Conservation (phyloP, 805 yeast genomes). For the Candida nitratophila region DNA sequence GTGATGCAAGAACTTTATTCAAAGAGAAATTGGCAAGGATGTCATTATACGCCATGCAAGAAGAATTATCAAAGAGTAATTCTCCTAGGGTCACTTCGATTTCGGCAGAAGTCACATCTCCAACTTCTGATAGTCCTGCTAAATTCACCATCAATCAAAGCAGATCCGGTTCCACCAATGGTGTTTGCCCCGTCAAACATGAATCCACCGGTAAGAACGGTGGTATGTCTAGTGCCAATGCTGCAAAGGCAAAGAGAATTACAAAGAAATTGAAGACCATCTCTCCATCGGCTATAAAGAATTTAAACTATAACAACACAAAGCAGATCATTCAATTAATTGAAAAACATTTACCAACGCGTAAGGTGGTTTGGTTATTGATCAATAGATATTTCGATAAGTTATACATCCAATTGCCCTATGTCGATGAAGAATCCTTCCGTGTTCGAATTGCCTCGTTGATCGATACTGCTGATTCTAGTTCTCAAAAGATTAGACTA, state of each 20-base stretch:
- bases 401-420: slow-evolving; percentile 61
- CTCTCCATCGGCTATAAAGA: slow-evolving; percentile 26
- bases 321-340: slow-evolving; percentile 32
- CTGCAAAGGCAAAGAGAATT: slow-evolving; percentile 7
- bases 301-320: slow-evolving; percentile 32
- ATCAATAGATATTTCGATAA: slow-evolving; percentile 52
- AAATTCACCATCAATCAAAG: background rate
- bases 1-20: slow-evolving; percentile 32
- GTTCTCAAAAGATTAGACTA: slow-evolving; percentile 21
- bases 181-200: background rate
- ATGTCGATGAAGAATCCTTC: slow-evolving; percentile 51
- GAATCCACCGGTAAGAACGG: background rate
- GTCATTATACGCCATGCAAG: slow-evolving; percentile 24
- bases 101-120: slow-evolving; percentile 14
- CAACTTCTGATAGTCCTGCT: background rate
- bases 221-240: background rate
- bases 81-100: slow-evolving; percentile 19
- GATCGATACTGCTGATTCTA: slow-evolving; percentile 34
- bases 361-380: slow-evolving; percentile 46
- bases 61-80: slow-evolving; percentile 10
- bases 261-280: slow-evolving; percentile 19
- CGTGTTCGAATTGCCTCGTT: slow-evolving; percentile 35
- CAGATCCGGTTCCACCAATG: background rate
- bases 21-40: slow-evolving; percentile 26
- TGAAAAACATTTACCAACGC: slow-evolving; percentile 45